Conservation (phyloP, 176 grass and related monocot genomes). For the Coix lacrymajobi region DNA sequence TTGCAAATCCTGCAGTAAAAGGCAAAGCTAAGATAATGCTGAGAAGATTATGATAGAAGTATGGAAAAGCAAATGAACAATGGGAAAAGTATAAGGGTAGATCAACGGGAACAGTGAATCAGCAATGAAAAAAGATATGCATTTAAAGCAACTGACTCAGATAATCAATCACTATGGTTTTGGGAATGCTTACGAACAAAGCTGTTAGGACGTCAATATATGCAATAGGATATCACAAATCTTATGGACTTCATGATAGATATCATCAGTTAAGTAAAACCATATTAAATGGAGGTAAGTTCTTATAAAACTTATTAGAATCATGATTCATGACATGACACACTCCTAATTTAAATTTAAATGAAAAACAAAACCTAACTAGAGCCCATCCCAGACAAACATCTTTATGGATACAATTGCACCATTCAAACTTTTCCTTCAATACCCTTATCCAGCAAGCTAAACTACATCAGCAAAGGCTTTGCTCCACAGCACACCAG, state of each 20-base stretch:
- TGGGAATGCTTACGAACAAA: neutral
- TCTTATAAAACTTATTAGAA: neutral
- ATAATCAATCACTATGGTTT: neutral
- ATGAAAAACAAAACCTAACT: neutral
- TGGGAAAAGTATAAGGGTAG: neutral
- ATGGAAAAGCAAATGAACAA: neutral
- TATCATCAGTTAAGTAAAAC: neutral
- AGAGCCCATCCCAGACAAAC: neutral
- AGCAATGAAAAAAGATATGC: neutral
- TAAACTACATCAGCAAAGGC: neutral
- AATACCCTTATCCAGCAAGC: neutral
- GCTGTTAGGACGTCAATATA: neutral
- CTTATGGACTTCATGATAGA: neutral
- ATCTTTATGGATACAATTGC: neutral
- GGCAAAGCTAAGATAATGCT: slow-evolving; percentile 8
- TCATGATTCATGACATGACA: neutral
- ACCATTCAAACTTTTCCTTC: neutral
- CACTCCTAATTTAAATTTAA: neutral
- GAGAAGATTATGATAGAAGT: neutral
- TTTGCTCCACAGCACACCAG: neutral
- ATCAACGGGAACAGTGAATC: neutral
- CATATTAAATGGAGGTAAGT: neutral
- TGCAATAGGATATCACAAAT: slow-evolving; percentile 1
- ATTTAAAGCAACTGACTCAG: neutral
- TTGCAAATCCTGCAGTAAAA: slow-evolving; percentile 77